Evolutionary conservation across 805 yeast species (phyloP).

Genomic region (Candida insectorum): DNA sequence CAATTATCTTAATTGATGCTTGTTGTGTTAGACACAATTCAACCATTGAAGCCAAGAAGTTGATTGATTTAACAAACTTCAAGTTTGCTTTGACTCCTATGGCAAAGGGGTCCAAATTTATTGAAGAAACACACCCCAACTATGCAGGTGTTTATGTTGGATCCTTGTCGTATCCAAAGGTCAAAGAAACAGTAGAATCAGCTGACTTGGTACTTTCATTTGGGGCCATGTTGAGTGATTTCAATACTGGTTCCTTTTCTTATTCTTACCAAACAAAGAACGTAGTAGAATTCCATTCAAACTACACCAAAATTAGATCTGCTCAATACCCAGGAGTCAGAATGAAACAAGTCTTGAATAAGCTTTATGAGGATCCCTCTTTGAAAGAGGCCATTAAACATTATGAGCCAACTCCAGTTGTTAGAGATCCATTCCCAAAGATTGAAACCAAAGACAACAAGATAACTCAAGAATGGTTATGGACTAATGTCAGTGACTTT

Average conservation of each 20-base stretch:
- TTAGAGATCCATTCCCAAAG: slow-evolving; percentile 46
- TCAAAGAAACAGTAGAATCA: slow-evolving; percentile 12
- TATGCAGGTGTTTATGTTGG: slow-evolving; percentile 88
- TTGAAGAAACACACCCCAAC: slow-evolving; percentile 68
- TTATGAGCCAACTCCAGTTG: slow-evolving; percentile 55
- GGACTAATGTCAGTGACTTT: slow-evolving; percentile 26
- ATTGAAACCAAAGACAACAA: slow-evolving; percentile 15
- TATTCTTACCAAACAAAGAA: slow-evolving; percentile 72
- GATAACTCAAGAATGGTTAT: slow-evolving; percentile 28
- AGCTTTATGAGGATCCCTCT: slow-evolving; percentile 14
- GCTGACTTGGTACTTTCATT: slow-evolving; percentile 70
- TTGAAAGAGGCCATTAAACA: slow-evolving; percentile 26
- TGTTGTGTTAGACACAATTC: slow-evolving; percentile 80
- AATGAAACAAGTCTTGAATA: slow-evolving; percentile 49
- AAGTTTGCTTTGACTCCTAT: slow-evolving; percentile 85
- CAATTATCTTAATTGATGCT: slow-evolving; percentile 79
- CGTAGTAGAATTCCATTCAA: slow-evolving; percentile 76
- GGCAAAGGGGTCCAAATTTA: slow-evolving; percentile 67
- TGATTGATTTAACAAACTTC: slow-evolving; percentile 68
- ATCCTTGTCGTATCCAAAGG: slow-evolving; percentile 48
- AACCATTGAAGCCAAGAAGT: slow-evolving; percentile 55
- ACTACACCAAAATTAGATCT: slow-evolving; percentile 64
- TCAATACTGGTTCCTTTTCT: slow-evolving; percentile 86
- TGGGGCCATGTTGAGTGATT: slow-evolving; percentile 83
- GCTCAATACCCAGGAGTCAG: slow-evolving; percentile 72